Percentiles rank a stretch among this genome's conserved stretches.
phyloP scores from a whole-genome alignment of 1,284 basidiomycete species.

The Sphaerobolus stellatus region DNA sequence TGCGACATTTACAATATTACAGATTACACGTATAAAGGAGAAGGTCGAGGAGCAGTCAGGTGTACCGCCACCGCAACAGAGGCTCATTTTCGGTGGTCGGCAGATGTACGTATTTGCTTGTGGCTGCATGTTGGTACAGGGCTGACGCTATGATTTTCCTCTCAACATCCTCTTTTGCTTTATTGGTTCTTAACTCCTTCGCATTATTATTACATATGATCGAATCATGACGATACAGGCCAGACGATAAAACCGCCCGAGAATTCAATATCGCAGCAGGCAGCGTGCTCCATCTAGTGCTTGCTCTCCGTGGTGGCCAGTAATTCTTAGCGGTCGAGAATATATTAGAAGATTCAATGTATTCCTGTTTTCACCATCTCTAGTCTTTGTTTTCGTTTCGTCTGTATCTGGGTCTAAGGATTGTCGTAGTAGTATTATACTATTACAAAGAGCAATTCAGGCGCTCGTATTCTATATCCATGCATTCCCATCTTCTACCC shows the following conservation, averaged over 20 bases:
- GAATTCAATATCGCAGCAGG: conserved; percentile 83
- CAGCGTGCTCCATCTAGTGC: conserved; percentile 86
- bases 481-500: no score
- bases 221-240: conserved; percentile 30
- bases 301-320: conserved; percentile 84
- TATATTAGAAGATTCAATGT: background rate
- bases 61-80: conserved; percentile 95
- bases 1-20: conserved; percentile 3
- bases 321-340: conserved; percentile 19
- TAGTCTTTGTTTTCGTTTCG: no score
- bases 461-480: no score
- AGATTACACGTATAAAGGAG: conserved; percentile 97
- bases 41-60: conserved; percentile 99
- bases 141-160: conserved; percentile 5
- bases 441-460: no score
- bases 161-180: no score
- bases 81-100: conserved; percentile 91
- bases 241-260: conserved; percentile 85
- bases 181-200: conserved; percentile 37
- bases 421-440: no score
- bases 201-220: background rate
- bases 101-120: conserved; percentile 77
- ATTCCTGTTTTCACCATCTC: background rate
- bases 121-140: conserved; percentile 4
- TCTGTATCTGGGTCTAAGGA: no score